These are phyloP conservation scores for Gossypium davidsonii DNA, from an alignment of 441 rosid genomes.

Conservation along the genomic window DNA sequence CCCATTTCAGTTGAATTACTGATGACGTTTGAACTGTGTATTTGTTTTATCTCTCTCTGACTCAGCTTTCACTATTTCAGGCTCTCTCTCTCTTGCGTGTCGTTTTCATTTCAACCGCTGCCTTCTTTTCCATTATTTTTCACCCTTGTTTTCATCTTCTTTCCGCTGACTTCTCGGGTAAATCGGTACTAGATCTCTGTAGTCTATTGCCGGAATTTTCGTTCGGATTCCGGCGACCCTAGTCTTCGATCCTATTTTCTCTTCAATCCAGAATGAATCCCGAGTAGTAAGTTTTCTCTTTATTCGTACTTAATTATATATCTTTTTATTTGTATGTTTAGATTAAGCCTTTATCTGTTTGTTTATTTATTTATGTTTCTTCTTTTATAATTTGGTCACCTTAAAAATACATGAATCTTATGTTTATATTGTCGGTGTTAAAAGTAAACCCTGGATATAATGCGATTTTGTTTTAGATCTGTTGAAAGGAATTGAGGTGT, in stretches of 20 bases:
- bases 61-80: neutral
- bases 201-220: neutral
- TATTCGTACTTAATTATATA: neutral
- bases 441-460: neutral
- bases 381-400: neutral
- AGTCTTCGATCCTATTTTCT: neutral
- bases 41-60: neutral
- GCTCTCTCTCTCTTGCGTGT: neutral
- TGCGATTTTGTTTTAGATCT: neutral
- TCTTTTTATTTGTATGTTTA: neutral
- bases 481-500: neutral
- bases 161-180: constrained; percentile 13
- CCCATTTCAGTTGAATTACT: neutral
- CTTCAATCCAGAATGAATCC: constrained; percentile 28
- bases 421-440: neutral
- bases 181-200: constrained; percentile 11
- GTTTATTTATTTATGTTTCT: neutral
- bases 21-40: neutral
- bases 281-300: constrained; percentile 27
- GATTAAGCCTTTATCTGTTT: constrained; percentile 5
- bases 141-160: constrained; percentile 3
- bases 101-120: constrained; percentile 13
- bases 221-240: neutral
- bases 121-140: neutral
- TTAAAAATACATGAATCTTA: neutral